Evolutionary conservation across 306 rosid species (phyloP).

Genomic region (Quercus aquifolioides): DNA sequence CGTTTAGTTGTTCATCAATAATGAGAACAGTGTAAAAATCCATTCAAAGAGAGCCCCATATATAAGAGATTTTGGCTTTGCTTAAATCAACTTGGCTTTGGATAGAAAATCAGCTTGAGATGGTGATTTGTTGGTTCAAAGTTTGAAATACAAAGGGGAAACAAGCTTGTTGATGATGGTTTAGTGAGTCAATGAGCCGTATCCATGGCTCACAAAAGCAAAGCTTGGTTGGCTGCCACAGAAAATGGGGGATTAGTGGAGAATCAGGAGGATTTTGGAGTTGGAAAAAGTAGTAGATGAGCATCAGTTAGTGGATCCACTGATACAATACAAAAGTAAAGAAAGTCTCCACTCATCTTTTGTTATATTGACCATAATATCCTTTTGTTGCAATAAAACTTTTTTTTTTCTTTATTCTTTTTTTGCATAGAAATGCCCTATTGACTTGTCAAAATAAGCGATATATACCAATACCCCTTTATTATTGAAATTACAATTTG

Average conservation of each 20-base stretch:
- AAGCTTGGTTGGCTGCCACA: conserved; percentile 30
- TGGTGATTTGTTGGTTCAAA: not conserved
- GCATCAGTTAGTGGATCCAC: conserved; percentile 52
- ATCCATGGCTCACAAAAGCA: conserved; percentile 11
- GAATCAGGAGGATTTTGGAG: conserved; percentile 26
- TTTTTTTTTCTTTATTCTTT: not conserved
- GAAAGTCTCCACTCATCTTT: conserved; percentile 37
- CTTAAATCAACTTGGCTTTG: conserved; percentile 9
- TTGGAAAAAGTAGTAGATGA: conserved; percentile 39
- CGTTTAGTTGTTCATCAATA: conserved; percentile 23
- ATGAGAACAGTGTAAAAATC: conserved; percentile 15
- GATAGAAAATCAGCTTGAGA: not conserved
- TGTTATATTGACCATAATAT: conserved; percentile 17
- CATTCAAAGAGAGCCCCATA: conserved; percentile 15
- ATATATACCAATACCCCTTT: not conserved
- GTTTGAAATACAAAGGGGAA: too few relatives aligned
- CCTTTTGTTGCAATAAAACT: conserved; percentile 8
- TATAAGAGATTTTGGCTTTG: conserved; percentile 14
- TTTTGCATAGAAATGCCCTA: conserved; percentile 12
- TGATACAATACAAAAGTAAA: conserved; percentile 25
- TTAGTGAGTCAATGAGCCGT: conserved; percentile 13
- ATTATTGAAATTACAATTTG: not conserved
- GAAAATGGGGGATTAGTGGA: conserved; percentile 35
- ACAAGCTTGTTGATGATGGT: not conserved
- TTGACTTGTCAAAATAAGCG: conserved; percentile 10